phyloP scores from a whole-genome alignment of 164 flowering plant genomes.

The Sextonia rubra region DNA sequence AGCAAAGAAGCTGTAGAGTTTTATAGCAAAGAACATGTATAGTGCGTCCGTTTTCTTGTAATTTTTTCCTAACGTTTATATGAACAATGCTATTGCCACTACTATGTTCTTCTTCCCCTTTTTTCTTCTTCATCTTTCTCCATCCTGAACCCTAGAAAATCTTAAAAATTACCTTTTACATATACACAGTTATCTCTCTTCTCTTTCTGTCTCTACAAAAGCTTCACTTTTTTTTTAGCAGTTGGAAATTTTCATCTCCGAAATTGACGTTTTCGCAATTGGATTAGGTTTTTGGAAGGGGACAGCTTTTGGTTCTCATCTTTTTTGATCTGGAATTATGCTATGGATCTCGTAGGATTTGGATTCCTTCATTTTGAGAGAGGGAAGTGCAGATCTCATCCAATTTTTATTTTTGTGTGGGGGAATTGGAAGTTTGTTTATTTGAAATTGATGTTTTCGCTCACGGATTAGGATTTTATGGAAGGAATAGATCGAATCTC shows the following conservation, averaged over 20 bases:
- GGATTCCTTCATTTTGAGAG: background rate
- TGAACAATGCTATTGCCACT: no score
- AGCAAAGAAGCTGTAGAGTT: no score
- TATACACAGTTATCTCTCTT: background rate
- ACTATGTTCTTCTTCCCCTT: no score
- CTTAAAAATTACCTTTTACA: background rate
- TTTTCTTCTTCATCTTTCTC: no score
- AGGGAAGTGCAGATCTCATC: background rate
- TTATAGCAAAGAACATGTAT: no score
- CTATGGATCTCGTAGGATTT: background rate
- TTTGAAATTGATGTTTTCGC: no score
- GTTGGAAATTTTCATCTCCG: background rate
- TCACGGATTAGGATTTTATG: background rate
- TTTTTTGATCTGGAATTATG: background rate
- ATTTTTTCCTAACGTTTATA: no score
- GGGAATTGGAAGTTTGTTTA: background rate
- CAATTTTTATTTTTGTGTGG: background rate
- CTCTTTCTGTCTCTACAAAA: background rate
- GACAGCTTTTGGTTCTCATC: background rate
- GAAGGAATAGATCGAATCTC: no score
- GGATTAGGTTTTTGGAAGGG: background rate
- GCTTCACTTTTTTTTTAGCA: background rate
- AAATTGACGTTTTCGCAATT: background rate
- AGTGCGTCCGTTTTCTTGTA: no score
- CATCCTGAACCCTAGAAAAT: no score